Evolutionary conservation across 2,329 filamentous ascomycete species (phyloP), one percentile per base, ranked within the genome.

Genomic region (Erysiphe pulchra): DNA sequence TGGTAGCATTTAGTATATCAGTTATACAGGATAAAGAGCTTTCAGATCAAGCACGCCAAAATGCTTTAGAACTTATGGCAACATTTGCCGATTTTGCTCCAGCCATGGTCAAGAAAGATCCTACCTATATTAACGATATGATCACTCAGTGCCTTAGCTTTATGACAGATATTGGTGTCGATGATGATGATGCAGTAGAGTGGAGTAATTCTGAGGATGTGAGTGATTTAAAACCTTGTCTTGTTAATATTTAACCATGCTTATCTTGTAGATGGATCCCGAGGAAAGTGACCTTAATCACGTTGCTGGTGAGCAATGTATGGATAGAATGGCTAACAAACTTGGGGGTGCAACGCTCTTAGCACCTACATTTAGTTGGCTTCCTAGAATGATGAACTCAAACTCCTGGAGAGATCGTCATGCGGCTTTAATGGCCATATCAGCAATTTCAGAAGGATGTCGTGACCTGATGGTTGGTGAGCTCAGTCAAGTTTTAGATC

Each of bases 281-380:
- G 90, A 95, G 54, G 90, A 98, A 63, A 94, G 84, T 58, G 90
- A 98, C 57, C 75, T 85, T 50, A 98, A 98, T 60, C 90, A 98
- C 57, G 86, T 98, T 52, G 90, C 87, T 39, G 90, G 90, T 49
- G 90, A 98, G 63, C 90, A 98, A 63, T 92, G 84, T 54, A 95
- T 98, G 87, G 90, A 98, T 60, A 77, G 90, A 47, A 68, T 98
- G 46, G 87, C 90, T 46, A 98, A 95, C 67, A 94, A 93, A 63
- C 78, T 98, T 33, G 90, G 90, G 47, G 90, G 90, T n/a, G 71
- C 82, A 56, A 77, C 81, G n/a, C 80, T 98, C 47, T 68, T 98
- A 17, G 82, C 82, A 30, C 86, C 86, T 1, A 95, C 87, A 0
- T 98, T 95, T 63, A 80, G 80, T 60, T 98, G 90, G 90, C 75